A percentile compares a stretch with the other conserved stretches of the same genome.
phyloP scores from a whole-genome alignment of 495 filamentous ascomycete species.

The Niebla homalea region DNA sequence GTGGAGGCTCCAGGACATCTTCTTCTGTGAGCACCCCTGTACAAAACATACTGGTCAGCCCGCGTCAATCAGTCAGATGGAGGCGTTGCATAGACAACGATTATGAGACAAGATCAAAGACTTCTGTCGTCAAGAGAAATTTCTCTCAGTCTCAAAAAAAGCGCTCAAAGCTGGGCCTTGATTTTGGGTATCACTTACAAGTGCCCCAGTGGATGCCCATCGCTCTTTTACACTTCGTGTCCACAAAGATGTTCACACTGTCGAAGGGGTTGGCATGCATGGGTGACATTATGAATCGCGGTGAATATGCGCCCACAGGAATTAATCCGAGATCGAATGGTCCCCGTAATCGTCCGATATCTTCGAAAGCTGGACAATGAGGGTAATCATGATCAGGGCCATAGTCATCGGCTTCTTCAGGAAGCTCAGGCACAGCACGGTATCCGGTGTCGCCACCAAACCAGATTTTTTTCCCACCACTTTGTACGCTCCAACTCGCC shows the following conservation, averaged over 20 bases:
- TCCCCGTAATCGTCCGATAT: slow-evolving; percentile 70
- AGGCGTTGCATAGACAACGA: too few relatives aligned
- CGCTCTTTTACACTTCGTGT: slow-evolving; percentile 70
- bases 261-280: slow-evolving; percentile 88
- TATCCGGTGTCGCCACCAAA: slow-evolving; percentile 79
- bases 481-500: slow-evolving; percentile 73
- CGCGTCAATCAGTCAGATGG: too few relatives aligned
- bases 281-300: slow-evolving; percentile 58
- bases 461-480: slow-evolving; percentile 60
- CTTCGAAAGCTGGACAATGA: slow-evolving; percentile 75
- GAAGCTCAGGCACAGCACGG: slow-evolving; percentile 57
- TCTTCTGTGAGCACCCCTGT: slow-evolving; percentile 69
- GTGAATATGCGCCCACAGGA: slow-evolving; percentile 85
- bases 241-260: slow-evolving; percentile 76
- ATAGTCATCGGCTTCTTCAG: slow-evolving; percentile 60
- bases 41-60: too few relatives aligned
- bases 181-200: neutral
- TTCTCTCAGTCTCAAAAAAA: slow-evolving; percentile 1
- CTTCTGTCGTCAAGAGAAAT: too few relatives aligned
- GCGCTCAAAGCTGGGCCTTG: neutral
- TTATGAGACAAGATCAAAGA: too few relatives aligned
- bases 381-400: slow-evolving; percentile 49
- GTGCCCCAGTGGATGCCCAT: slow-evolving; percentile 85
- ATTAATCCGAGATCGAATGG: slow-evolving; percentile 90
- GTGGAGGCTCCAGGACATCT: slow-evolving; percentile 72